Conservation (phyloP, 192 early-diverging fungal species). For the Mortierella antarctica region DNA sequence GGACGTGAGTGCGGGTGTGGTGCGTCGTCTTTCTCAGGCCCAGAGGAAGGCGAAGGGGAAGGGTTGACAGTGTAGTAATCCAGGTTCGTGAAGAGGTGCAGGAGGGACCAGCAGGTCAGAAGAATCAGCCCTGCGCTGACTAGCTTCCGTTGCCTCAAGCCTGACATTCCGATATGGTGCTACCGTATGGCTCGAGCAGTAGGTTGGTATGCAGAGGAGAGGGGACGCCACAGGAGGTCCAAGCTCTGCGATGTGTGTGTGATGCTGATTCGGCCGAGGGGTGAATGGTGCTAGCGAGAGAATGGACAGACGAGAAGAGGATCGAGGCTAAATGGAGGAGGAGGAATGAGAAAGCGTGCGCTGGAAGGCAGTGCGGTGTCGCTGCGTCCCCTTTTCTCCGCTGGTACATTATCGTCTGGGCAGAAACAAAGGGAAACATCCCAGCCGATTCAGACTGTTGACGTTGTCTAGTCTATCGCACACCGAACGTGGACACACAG, state of each 20-base stretch:
- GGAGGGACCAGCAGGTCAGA: slow-evolving; percentile 6
- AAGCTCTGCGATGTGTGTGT: background rate
- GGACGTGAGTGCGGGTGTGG: background rate
- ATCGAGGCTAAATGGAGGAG: background rate
- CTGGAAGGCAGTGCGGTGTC: background rate
- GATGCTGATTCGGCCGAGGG: background rate
- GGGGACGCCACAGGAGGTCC: background rate
- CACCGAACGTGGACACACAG: too few species aligned
- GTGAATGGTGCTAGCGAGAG: background rate
- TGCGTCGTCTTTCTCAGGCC: background rate
- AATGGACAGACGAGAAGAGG: background rate
- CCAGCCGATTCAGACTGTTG: too few species aligned
- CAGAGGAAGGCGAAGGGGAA: background rate
- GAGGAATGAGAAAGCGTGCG: background rate
- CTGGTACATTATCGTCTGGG: too few species aligned
- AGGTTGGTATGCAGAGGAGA: background rate
- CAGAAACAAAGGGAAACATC: too few species aligned
- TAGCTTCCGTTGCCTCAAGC: slow-evolving; percentile 7
- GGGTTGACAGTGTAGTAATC: background rate
- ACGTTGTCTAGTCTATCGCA: too few species aligned
- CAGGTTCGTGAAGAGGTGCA: slow-evolving; percentile 2
- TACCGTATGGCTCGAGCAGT: too few species aligned
- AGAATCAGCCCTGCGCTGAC: background rate
- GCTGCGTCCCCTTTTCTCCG: too few species aligned
- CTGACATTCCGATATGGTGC: slow-evolving; percentile 1